Base-by-base conservation (phyloP, 1,139 yeast species). In the Pichia sp. region DNA sequence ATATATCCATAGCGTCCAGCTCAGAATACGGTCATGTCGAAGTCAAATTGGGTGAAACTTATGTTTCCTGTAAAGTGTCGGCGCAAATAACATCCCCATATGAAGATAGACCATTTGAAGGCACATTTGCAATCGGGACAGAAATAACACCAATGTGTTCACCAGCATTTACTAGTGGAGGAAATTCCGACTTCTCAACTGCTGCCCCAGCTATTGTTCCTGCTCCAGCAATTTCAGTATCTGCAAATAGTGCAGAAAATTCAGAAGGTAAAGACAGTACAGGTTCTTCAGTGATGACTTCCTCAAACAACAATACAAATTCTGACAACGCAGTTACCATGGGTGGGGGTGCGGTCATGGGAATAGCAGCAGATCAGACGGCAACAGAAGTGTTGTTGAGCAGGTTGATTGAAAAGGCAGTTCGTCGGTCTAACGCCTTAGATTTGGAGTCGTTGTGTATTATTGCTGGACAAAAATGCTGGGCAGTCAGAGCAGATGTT, bases 81-180 rank as follows among this genome's bases (percentile, higher is more conserved):
- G 87, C 96, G 23, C 85, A 82, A 56, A 84, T 95, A n/a, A 78
- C 82, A 8, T 79, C 81, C 58, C 99, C 99, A 0, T 86, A 79
- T 62, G 96, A 90, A 54, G 96, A 92, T 63, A 77, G 97, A 52
- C 98, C 98, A 1, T 92, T 89, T 67, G 99, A 95, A 70, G 99
- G 99, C 1, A 69, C 87, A 4, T 90, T 93, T 67, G 75, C 80
- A 45, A 90, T 93, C 32, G 82, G 88, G 51, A 87, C 96, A 5
- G 98, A 93, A 65, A 81, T 89, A 51, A 80, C 92, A 16, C 87
- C 97, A 30, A 87, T 92, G 90, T 96, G 97, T 1, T 83, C 90
- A 11, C 85, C 96, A 1, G 76, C 81, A 64, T 90, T 89, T 68
- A 97, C 90, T 63, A 82, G 82, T 63, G 54, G 56, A 82, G 82